Evolutionary conservation across 2,329 filamentous ascomycete genomes (phyloP), one percentile per base, ranked within the genome.

Genomic region (Tolypocladium endophyticum): DNA sequence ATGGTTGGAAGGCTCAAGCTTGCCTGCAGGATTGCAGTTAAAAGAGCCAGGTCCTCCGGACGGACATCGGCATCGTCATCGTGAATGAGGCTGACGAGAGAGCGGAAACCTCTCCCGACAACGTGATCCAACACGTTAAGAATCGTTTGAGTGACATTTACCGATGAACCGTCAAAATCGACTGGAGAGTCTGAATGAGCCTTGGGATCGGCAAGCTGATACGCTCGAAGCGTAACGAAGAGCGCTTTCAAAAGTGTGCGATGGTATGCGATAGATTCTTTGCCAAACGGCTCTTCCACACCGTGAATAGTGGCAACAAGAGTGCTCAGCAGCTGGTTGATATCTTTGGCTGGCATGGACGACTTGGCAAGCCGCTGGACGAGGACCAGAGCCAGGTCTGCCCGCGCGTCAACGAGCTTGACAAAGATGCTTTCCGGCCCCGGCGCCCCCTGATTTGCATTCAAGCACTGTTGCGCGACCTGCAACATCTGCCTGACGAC

Each of bases 1-100:
- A 90, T 87, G 55, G 87, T 87, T 0, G 91, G 90, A 36, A 96
- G 82, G 63, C 86, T 85, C 20, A 97, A 79, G 65, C 90, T 88
- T 38, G 88, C 89, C 73, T 97, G 92, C 43, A 97, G 77, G 53
- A 97, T 88, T 4, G 90, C 92, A 14, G 91, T 96, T 53, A 99
- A 76, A 50, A 97, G 85, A 3, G 87, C 88, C 64, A 99, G 85
- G 70, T 99, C 94, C 60, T 89, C 88, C 0, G 92, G 89, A 57
- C 87, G 83, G 23, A 73, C 67, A 28, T 66, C 67, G 9, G 83
- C 79, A 4, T 87, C 81, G 36, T 87, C 80, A 39, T 94, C 88
- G 69, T 99, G 94, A 18, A 97, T 83, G 58, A 92, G 84, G 18
- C 86, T 85, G 39, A 92, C 91, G 28, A 97, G 79, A 28, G 88